Conservation (phyloP, 2,329 filamentous ascomycete genomes). For the Fusarium coicis region DNA sequence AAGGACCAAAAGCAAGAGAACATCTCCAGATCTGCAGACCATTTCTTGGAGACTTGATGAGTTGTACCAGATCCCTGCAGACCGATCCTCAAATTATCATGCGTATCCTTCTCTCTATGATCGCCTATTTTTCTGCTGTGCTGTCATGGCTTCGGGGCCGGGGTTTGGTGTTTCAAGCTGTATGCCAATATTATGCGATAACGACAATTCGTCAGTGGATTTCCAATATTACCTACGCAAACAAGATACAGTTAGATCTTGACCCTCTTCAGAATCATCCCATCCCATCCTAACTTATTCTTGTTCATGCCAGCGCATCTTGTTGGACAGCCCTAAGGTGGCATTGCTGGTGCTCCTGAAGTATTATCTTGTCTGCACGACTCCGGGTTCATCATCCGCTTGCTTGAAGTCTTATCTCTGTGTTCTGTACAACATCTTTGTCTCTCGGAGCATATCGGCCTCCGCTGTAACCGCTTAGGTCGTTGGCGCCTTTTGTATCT, state of each 20-base stretch:
- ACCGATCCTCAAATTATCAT: slow-evolving; percentile 28
- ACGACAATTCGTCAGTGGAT: neutral
- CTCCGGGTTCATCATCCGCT: slow-evolving; percentile 8
- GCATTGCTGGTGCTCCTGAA: slow-evolving; percentile 9
- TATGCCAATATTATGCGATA: slow-evolving; percentile 31
- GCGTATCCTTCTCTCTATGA: slow-evolving; percentile 8
- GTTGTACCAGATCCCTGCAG: slow-evolving; percentile 28
- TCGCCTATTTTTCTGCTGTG: slow-evolving; percentile 30
- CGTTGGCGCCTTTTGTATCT: neutral
- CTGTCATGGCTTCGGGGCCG: slow-evolving; percentile 32
- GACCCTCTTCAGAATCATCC: slow-evolving; percentile 22
- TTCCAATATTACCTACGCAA: neutral
- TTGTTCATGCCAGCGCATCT: slow-evolving; percentile 27
- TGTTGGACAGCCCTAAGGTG: slow-evolving; percentile 26
- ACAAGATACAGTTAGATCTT: slow-evolving; percentile 14
- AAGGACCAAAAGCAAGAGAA: neutral
- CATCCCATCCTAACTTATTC: slow-evolving; percentile 15
- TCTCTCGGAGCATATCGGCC: neutral
- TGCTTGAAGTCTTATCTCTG: neutral
- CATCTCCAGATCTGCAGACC: slow-evolving; percentile 16
- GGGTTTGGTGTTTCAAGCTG: slow-evolving; percentile 33
- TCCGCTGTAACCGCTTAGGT: slow-evolving; percentile 8
- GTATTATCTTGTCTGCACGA: slow-evolving; percentile 14
- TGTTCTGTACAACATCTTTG: slow-evolving; percentile 5
- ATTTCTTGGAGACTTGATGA: neutral